A percentile compares a stretch with the other conserved stretches of the same genome.
Evolutionary conservation across 495 filamentous ascomycete species (phyloP).

Genomic region (Xylaria venustula): DNA sequence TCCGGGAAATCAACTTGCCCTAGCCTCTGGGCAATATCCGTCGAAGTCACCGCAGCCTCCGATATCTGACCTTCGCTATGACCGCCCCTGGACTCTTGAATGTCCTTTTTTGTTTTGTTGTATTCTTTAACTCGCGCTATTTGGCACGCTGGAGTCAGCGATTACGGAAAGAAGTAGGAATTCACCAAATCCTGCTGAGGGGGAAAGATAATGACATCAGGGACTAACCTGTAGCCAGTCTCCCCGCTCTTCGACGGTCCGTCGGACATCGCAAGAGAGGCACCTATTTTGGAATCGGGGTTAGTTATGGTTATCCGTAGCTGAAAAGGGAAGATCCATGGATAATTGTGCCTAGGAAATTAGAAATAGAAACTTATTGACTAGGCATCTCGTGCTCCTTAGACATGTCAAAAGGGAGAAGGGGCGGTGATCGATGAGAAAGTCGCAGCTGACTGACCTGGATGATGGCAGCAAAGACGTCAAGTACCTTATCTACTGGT

Average conservation of each 20-base stretch:
- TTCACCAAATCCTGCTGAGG: too few species aligned
- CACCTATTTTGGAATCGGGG: background rate
- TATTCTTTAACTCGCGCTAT: constrained; percentile 35
- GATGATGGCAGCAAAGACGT: constrained; percentile 44
- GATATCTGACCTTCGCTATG: background rate
- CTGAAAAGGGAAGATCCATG: too few species aligned
- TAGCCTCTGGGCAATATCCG: constrained; percentile 23
- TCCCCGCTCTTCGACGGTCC: constrained; percentile 38
- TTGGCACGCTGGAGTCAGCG: too few species aligned
- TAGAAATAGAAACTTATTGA: too few species aligned
- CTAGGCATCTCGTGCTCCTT: too few species aligned
- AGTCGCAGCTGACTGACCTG: constrained; percentile 14
- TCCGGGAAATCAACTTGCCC: constrained; percentile 27
- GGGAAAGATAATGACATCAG: too few species aligned
- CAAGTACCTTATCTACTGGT: constrained; percentile 42
- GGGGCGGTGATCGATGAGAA: too few species aligned
- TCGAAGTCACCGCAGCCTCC: constrained; percentile 8
- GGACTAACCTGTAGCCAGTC: constrained; percentile 27
- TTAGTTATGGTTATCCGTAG: too few species aligned
- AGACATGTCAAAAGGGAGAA: too few species aligned
- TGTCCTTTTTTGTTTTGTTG: constrained; percentile 29
- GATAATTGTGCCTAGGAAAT: too few species aligned
- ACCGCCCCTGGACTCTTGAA: constrained; percentile 13
- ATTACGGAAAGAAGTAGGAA: too few species aligned
- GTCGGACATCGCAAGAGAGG: constrained; percentile 44